Base-by-base conservation (phyloP, 495 filamentous ascomycete genomes). In the Aspergillus bertholletiae region DNA sequence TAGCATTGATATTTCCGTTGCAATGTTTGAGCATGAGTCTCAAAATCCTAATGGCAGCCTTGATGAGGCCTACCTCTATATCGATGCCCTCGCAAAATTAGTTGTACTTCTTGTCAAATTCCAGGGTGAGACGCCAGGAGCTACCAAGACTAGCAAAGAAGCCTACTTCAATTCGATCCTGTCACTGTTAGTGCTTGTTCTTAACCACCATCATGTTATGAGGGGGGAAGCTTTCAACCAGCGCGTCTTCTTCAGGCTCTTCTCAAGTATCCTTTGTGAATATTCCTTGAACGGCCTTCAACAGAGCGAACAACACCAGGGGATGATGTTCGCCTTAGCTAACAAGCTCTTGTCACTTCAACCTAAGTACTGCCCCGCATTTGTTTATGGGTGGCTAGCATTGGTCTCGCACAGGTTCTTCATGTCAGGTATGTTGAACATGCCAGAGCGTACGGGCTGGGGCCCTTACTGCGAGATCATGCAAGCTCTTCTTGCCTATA, bases 61-160 rank as follows among this genome's bases (percentile, higher is more conserved):
- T n/a, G 81, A 84, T 26, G 86, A 91, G 45, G 83, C 82, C 2
- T 96, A 88, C 66, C 74, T 88, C 26, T 78, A 86, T 24, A 81
- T 89, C 49, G 94, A 99, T 69, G 86, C 88, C n/a, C 79, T 99
- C 37, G 89, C 85, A n/a, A 90, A 88, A 64, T 79, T 99, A 41
- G 80, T 95, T 35, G 74, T 88, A 22, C 75, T 85, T 24, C 82
- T 97, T 22, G 83, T 92, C 55, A 84, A 82, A 65, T 84, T 80
- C 66, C 85, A 88, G 58, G 80, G 77, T 15, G 83, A 87, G 59
- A 70, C 66, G 27, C 67, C 82, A 45, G 81, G 79, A 12, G 80
- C 85, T 44, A 79, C 79, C 28, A 81, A 80, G 55, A 69, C 74
- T 22, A 80, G 73, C 56, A 88, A 86, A 57, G 73, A 83, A 11